A percentile compares a stretch with the other conserved stretches of the same genome.
These are phyloP conservation scores for Paxillus rubicundulus DNA, from an alignment of 768 basidiomycete species.

Conservation along the genomic window DNA sequence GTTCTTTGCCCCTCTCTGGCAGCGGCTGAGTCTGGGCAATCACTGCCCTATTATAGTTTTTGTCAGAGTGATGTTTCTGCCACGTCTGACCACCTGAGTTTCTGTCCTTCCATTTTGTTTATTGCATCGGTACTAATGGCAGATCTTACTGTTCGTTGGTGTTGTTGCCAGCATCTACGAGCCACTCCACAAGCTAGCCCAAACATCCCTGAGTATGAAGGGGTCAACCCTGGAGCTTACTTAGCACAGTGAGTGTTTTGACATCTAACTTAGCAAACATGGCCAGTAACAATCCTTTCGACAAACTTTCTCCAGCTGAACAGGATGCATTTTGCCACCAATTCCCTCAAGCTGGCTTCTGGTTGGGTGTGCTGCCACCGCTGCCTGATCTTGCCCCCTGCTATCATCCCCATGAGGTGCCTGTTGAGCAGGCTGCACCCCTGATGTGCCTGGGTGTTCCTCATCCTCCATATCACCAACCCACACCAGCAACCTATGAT, in stretches of 20 bases:
- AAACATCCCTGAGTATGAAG: background rate
- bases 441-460: too few relatives aligned
- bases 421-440: background rate
- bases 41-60: too few relatives aligned
- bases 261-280: background rate
- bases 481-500: background rate
- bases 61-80: background rate
- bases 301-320: background rate
- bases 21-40: too few relatives aligned
- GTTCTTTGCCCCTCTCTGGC: too few relatives aligned
- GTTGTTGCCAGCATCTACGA: background rate
- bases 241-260: background rate
- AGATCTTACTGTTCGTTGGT: background rate
- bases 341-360: background rate
- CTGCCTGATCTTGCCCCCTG: background rate
- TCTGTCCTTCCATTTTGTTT: background rate
- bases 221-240: background rate
- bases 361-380: background rate
- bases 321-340: background rate
- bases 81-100: background rate
- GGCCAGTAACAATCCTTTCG: background rate
- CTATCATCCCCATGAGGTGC: background rate
- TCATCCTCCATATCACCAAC: background rate
- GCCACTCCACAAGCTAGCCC: background rate
- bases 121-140: background rate